Evolutionary conservation across 345 rosid species (phyloP), one percentile per base, ranked within the genome.

Genomic region (Eutrema yunnanense): DNA sequence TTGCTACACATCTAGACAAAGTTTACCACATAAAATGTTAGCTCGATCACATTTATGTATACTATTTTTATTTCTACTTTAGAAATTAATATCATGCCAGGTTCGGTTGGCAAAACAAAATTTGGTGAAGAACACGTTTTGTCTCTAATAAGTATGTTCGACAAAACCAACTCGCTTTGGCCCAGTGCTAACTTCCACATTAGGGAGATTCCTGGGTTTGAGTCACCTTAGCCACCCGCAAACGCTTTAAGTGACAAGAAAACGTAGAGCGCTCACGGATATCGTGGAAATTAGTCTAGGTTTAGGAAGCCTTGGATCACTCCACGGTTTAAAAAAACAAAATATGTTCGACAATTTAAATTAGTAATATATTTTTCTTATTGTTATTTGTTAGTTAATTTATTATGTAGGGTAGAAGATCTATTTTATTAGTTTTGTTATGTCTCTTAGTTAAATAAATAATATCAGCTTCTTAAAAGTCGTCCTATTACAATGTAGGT

Each of bases 51-150:
- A 10, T 51, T 51, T 7, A 26, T 26, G 26, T 26, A 50, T 26
- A 9, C 9, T 41, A 6, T 4, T 6, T n/a, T 6, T 3, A n/a
- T 47, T 48, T 14, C n/a, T 14, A 10, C 32, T 7, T 47, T 47
- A 16, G 12, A 12, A 19, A 8, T 42, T 51, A 10, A 10, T 27
- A 27, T 4, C 26, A 6, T 42, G 51, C 14, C 7, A 13, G 3
- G 38, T 48, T 48, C 6, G 50, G n/a, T 38, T 36, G 33, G 40
- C 37, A 5, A 37, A 27, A 49, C 48, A 11, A 41, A 33, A 19
- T 34, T 6, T 62, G 34, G 69, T 52, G 62, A 43, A 55, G 43
- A 62, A 62, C 62, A 72, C n/a, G 54, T 51, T 50, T 40, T 30
- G 37, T 47, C 57, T 36, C 38, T 26, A n/a, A 12, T 9, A 56